These are phyloP conservation scores for Populus hybrid DNA, from an alignment of 441 rosid species.

Conservation along the genomic window DNA sequence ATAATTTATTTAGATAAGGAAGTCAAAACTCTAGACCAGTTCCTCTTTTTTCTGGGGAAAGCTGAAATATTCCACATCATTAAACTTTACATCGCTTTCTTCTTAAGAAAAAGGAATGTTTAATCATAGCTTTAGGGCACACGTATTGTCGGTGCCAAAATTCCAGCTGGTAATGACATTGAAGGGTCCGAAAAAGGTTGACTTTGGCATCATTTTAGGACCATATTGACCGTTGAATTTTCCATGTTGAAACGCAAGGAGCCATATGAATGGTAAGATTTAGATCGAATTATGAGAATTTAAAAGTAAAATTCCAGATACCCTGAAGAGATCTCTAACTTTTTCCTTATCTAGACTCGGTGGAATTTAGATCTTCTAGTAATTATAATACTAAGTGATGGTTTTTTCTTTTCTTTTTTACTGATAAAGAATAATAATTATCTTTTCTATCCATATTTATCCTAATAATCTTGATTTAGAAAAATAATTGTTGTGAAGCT, in stretches of 20 bases:
- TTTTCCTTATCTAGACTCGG: no score
- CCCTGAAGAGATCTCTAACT: no score
- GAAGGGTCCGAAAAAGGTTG: background rate
- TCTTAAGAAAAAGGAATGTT: no score
- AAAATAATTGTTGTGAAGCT: fast-evolving
- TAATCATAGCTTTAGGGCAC: no score
- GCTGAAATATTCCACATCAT: background rate
- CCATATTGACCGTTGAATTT: background rate
- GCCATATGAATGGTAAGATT: background rate
- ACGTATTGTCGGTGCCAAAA: background rate
- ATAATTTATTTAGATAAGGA: no score
- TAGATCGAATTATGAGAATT: no score
- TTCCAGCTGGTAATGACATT: no score
- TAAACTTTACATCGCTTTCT: background rate
- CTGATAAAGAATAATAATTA: no score
- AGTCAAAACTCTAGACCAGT: background rate
- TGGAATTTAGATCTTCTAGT: fast-evolving
- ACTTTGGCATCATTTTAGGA: background rate
- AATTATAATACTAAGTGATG: fast-evolving
- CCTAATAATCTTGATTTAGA: no score
- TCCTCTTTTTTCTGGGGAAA: background rate
- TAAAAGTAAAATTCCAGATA: no score
- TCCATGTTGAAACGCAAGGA: background rate
- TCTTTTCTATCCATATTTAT: fast-evolving
- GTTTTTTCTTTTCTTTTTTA: no score